Evolutionary conservation across 2,329 filamentous ascomycete genomes (phyloP).

Genomic region (Biscogniauxia sp.): DNA sequence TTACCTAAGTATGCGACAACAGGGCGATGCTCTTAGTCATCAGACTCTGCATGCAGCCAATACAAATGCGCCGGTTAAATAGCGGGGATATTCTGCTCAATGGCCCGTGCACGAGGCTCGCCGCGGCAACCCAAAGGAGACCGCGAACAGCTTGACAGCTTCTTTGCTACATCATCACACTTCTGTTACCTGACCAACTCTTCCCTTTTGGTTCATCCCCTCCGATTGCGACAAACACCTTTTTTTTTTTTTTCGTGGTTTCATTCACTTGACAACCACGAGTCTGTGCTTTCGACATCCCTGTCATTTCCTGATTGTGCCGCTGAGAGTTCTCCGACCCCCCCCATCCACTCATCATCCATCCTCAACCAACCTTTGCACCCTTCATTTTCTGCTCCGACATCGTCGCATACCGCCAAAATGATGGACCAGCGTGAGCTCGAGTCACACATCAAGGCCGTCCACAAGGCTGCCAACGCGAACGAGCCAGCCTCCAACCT

Average conservation of each 20-base stretch:
- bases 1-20: background rate
- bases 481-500: slow-evolving; percentile 73
- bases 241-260: slow-evolving; percentile 2
- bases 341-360: background rate
- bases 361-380: background rate
- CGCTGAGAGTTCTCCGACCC: background rate
- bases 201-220: background rate
- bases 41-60: background rate
- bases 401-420: background rate
- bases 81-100: background rate
- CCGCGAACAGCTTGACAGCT: background rate
- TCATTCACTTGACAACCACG: slow-evolving; percentile 15
- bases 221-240: background rate
- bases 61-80: background rate
- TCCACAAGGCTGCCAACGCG: slow-evolving; percentile 73
- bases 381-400: background rate
- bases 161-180: background rate
- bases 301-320: background rate
- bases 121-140: background rate
- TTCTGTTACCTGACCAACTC: background rate
- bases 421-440: slow-evolving; percentile 81
- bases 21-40: background rate
- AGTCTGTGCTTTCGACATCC: background rate
- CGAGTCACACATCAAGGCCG: slow-evolving; percentile 69
- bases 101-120: background rate